A percentile compares a stretch with the other conserved stretches of the same genome.
Conservation (phyloP, 2,329 filamentous ascomycete genomes). For the Ramularia endophylla region DNA sequence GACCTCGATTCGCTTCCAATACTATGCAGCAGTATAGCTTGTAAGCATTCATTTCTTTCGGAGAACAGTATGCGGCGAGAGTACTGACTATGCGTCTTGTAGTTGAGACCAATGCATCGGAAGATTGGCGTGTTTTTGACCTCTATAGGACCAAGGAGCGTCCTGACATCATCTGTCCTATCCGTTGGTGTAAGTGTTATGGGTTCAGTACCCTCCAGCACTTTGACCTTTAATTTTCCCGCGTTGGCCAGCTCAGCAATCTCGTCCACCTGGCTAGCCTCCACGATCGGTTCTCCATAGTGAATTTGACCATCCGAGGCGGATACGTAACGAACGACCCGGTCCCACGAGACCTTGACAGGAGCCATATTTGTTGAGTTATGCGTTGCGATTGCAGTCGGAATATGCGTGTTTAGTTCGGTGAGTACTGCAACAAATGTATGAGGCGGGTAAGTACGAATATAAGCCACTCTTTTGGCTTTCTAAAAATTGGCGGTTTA, state of each 20-base stretch:
- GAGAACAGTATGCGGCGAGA: not conserved
- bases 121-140: slow-evolving; percentile 49
- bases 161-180: slow-evolving; percentile 49
- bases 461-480: no score
- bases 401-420: no score
- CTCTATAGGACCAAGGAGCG: slow-evolving; percentile 48
- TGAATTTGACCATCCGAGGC: slow-evolving; percentile 63
- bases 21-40: slow-evolving; percentile 12
- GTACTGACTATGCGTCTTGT: slow-evolving; percentile 48
- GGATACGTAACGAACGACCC: slow-evolving; percentile 63
- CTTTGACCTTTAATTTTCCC: slow-evolving; percentile 45
- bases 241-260: slow-evolving; percentile 26
- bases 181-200: slow-evolving; percentile 46
- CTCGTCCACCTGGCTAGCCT: slow-evolving; percentile 13
- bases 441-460: no score
- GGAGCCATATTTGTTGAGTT: not conserved
- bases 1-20: slow-evolving; percentile 52
- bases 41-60: not conserved
- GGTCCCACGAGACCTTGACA: slow-evolving; percentile 39
- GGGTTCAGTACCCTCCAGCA: slow-evolving; percentile 43
- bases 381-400: not conserved
- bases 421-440: no score
- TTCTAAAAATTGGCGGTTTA: no score
- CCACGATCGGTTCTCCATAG: slow-evolving; percentile 64
- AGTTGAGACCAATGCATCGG: slow-evolving; percentile 55